Percentiles rank a stretch among this genome's conserved stretches.
Conservation (phyloP, 768 basidiomycete genomes). For the Collybiopsis confluens region DNA sequence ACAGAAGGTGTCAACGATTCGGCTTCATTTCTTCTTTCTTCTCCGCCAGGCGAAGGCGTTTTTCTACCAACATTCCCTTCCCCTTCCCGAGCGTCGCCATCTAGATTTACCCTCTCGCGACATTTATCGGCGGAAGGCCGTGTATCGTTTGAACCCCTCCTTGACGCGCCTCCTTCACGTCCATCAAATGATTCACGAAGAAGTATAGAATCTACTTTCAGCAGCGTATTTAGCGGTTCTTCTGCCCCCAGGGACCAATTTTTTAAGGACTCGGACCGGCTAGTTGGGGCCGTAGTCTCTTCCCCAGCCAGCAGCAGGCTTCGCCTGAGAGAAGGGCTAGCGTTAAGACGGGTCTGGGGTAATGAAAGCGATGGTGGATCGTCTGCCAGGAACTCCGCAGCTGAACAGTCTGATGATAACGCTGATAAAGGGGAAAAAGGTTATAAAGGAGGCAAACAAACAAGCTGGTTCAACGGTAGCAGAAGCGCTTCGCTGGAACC, state of each 20-base stretch:
- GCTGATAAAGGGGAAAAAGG: neutral
- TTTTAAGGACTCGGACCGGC: conserved; percentile 10
- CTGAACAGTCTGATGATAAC: conserved; percentile 30
- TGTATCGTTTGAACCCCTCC: conserved; percentile 55
- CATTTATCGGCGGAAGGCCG: conserved; percentile 41
- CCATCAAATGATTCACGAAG: conserved; percentile 36
- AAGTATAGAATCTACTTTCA: conserved; percentile 40
- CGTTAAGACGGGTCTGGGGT: conserved; percentile 21
- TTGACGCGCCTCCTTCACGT: conserved; percentile 26
- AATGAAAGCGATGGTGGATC: conserved; percentile 44
- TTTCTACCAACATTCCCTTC: conserved; percentile 10
- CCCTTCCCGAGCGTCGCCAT: conserved; percentile 13
- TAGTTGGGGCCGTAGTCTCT: conserved; percentile 21
- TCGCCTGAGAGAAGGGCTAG: conserved; percentile 34
- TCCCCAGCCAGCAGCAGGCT: conserved; percentile 43
- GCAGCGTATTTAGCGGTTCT: conserved; percentile 35
- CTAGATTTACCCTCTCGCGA: conserved; percentile 33
- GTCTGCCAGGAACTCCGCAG: conserved; percentile 41
- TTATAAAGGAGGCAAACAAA: neutral
- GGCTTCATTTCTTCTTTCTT: neutral
- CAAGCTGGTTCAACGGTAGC: neutral
- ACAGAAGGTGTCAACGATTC: neutral
- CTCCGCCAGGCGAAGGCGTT: neutral
- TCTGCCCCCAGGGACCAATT: conserved; percentile 15
- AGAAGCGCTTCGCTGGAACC: neutral